These are phyloP conservation scores for Purpureocillium lavendulum DNA, from an alignment of 2,329 filamentous ascomycete genomes.

Conservation along the genomic window DNA sequence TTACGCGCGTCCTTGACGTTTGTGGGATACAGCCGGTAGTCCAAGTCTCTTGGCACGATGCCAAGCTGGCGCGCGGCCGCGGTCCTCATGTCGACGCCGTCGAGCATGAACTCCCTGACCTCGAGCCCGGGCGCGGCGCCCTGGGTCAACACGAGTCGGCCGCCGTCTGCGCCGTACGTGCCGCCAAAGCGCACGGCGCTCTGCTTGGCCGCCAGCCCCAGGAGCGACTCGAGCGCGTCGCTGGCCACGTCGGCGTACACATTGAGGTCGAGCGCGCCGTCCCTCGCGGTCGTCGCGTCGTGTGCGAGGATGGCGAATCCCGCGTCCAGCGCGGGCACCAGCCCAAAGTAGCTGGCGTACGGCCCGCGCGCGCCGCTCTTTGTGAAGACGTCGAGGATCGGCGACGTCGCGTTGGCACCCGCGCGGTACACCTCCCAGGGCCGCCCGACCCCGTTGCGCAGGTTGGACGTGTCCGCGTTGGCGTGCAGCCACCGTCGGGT, in stretches of 20 bases:
- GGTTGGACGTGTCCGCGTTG: not conserved
- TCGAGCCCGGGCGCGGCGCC: constrained; percentile 18
- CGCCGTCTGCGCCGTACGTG: no score
- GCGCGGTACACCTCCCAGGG: not conserved
- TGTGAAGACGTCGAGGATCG: not conserved
- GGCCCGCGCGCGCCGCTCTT: not conserved
- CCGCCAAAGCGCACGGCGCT: no score
- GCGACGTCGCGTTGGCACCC: not conserved
- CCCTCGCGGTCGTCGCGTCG: constrained; percentile 12
- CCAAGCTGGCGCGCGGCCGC: constrained; percentile 11
- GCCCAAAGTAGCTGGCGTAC: constrained; percentile 11
- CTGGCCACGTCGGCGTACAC: constrained; percentile 24
- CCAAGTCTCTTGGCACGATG: constrained; percentile 12
- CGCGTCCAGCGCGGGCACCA: constrained; percentile 7
- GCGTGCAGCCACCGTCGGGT: no score
- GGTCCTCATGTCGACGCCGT: constrained; percentile 10
- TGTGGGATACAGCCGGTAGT: constrained; percentile 20
- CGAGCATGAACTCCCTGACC: constrained; percentile 10
- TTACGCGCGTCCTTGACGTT: constrained; percentile 12
- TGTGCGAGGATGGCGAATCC: constrained; percentile 25
- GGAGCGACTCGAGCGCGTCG: no score
- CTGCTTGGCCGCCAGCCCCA: no score
- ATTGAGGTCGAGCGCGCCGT: constrained; percentile 20
- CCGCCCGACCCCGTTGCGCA: not conserved
- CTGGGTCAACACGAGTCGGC: not conserved